Evolutionary conservation across 371 early-diverging fungal species (phyloP).

Genomic region (Lichtheimia corymbifera): DNA sequence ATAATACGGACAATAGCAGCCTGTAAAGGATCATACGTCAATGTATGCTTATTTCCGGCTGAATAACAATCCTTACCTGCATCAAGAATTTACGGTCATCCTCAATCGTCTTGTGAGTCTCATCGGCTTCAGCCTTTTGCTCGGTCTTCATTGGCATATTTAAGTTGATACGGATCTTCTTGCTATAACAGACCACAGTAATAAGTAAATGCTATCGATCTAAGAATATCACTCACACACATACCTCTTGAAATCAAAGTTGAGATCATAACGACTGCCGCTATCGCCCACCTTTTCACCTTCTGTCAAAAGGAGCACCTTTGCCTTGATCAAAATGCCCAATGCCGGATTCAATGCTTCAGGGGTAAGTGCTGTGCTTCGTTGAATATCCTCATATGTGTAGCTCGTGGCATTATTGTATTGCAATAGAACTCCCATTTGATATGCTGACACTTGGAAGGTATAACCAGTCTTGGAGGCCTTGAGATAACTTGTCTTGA

Average conservation of each 20-base stretch:
- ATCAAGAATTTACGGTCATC: constrained; percentile 89
- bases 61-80: constrained; percentile 56
- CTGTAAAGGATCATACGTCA: constrained; percentile 19
- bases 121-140: constrained; percentile 84
- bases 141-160: constrained; percentile 83
- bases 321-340: constrained; percentile 80
- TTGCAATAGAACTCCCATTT: constrained; percentile 88
- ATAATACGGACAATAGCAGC: constrained; percentile 95
- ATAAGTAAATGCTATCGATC: not conserved
- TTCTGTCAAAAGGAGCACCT: constrained; percentile 61
- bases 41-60: not conserved
- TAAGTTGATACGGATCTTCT: constrained; percentile 84
- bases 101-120: constrained; percentile 86
- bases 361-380: constrained; percentile 68
- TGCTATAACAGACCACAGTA: constrained; percentile 38
- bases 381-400: constrained; percentile 65
- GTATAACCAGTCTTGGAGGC: constrained; percentile 69
- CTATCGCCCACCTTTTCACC: constrained; percentile 57
- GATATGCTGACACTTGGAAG: constrained; percentile 83
- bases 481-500: constrained; percentile 81
- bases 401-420: constrained; percentile 72
- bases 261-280: constrained; percentile 67
- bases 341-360: constrained; percentile 74
- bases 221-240: not conserved
- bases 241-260: constrained; percentile 82